phyloP scores from a whole-genome alignment of 305 asterid genomes.

The Fraxinus latifolia region DNA sequence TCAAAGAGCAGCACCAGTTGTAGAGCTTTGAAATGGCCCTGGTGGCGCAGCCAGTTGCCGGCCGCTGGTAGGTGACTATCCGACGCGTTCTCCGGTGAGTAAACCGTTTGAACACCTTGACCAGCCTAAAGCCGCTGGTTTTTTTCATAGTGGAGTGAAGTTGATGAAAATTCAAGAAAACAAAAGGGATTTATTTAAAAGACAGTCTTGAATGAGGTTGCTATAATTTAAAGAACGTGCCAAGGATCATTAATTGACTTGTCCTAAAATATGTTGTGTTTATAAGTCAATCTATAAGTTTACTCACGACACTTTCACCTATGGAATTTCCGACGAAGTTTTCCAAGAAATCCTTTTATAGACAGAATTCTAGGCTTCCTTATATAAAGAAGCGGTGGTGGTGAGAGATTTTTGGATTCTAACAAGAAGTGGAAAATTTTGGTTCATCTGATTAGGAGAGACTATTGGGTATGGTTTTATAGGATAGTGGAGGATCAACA shows the following conservation, averaged over 20 bases:
- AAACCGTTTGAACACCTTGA: slow-evolving; percentile 36
- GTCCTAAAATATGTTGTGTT: background rate
- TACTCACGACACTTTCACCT: background rate
- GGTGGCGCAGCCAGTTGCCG: slow-evolving; percentile 5
- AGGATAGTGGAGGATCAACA: background rate
- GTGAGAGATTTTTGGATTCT: background rate
- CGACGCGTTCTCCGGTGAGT: slow-evolving; percentile 27
- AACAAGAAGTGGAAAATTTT: background rate
- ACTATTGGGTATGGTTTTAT: background rate
- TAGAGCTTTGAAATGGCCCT: slow-evolving; percentile 32
- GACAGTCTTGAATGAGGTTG: background rate
- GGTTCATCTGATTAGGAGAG: background rate
- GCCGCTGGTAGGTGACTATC: slow-evolving; percentile 13
- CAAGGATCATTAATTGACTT: background rate
- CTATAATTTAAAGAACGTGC: background rate
- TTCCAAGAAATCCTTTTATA: too few species aligned
- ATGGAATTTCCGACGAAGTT: background rate
- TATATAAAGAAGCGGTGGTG: background rate
- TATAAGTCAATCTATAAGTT: background rate
- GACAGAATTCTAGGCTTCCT: background rate
- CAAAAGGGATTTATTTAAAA: background rate
- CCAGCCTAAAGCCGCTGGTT: slow-evolving; percentile 37
- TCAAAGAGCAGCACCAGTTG: slow-evolving; percentile 31
- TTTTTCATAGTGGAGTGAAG: slow-evolving; percentile 25
- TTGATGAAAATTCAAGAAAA: background rate